phyloP scores from a whole-genome alignment of 352 stramenopile genomes.

The Globisporangium carolinianum region DNA sequence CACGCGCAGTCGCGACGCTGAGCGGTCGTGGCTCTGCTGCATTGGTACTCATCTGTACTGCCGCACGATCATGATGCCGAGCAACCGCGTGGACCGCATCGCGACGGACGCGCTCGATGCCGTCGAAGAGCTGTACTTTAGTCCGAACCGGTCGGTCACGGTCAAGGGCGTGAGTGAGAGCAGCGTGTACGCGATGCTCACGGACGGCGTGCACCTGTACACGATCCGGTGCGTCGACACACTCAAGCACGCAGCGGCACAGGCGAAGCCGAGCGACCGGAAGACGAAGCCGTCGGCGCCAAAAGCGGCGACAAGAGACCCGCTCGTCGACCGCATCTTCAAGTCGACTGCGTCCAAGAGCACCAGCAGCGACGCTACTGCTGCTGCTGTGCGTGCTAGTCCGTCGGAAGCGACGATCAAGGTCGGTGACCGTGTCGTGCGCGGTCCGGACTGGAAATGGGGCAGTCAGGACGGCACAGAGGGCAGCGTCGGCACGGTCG shows the following conservation, averaged over 20 bases:
- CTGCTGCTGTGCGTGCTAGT: constrained; percentile 3
- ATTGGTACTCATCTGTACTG: constrained; percentile 59
- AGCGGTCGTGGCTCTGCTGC: constrained; percentile 75
- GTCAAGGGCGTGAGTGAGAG: constrained; percentile 36
- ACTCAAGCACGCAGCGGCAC: constrained; percentile 23
- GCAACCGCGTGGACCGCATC: constrained; percentile 60
- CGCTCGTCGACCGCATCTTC: constrained; percentile 1
- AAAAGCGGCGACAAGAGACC: not conserved
- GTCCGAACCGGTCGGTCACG: constrained; percentile 23
- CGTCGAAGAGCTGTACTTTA: constrained; percentile 57
- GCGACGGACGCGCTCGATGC: constrained; percentile 22
- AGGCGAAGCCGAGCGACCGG: constrained; percentile 18
- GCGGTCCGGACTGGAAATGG: constrained; percentile 79
- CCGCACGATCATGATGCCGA: constrained; percentile 65
- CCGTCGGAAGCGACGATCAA: constrained; percentile 21
- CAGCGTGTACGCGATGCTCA: constrained; percentile 71
- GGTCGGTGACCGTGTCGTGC: constrained; percentile 63
- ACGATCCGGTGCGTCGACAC: constrained; percentile 64
- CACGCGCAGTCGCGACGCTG: constrained; percentile 43
- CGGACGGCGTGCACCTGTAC: constrained; percentile 48
- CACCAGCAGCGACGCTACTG: not conserved
- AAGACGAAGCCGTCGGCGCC: constrained; percentile 16
- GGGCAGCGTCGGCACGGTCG: constrained; percentile 55
- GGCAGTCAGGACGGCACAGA: constrained; percentile 68
- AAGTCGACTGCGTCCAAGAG: not conserved